Conservation (phyloP, 441 rosid species). For the Breynia disticha region DNA sequence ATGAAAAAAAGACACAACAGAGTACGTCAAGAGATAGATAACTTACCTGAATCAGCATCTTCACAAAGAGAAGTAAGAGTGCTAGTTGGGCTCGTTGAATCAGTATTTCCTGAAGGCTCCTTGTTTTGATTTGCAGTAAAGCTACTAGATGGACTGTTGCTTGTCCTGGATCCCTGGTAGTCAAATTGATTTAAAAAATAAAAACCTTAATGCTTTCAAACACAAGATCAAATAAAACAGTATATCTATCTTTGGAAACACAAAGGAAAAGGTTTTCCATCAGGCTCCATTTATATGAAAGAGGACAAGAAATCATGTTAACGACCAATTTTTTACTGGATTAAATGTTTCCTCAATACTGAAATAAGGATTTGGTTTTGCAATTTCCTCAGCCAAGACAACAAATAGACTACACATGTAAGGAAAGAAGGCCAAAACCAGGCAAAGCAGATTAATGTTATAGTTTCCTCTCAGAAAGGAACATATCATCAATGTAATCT, state of each 20-base stretch:
- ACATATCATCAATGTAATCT: no score
- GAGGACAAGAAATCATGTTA: no score
- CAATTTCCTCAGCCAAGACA: no score
- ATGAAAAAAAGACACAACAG: constrained; percentile 1
- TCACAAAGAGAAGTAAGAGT: constrained; percentile 61
- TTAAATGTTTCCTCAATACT: no score
- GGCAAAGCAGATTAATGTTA: no score
- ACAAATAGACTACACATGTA: no score
- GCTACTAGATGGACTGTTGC: constrained; percentile 45
- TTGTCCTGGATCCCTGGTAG: constrained; percentile 60
- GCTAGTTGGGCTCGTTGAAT: constrained; percentile 74
- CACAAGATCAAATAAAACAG: background rate
- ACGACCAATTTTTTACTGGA: no score
- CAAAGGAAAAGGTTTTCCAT: no score
- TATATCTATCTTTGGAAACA: background rate
- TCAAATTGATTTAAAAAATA: background rate
- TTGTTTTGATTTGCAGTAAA: constrained; percentile 26
- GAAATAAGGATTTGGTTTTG: no score
- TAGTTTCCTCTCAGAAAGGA: no score
- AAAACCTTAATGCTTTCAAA: background rate
- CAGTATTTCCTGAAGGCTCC: constrained; percentile 46
- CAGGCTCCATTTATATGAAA: no score
- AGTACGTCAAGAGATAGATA: constrained; percentile 11
- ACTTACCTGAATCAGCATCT: constrained; percentile 84
- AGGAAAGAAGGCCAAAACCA: no score